Percentiles rank a stretch among this genome's conserved stretches.
These are phyloP conservation scores for Skeletonema tropicum DNA, from an alignment of 108 stramenopile species.

Conservation along the genomic window DNA sequence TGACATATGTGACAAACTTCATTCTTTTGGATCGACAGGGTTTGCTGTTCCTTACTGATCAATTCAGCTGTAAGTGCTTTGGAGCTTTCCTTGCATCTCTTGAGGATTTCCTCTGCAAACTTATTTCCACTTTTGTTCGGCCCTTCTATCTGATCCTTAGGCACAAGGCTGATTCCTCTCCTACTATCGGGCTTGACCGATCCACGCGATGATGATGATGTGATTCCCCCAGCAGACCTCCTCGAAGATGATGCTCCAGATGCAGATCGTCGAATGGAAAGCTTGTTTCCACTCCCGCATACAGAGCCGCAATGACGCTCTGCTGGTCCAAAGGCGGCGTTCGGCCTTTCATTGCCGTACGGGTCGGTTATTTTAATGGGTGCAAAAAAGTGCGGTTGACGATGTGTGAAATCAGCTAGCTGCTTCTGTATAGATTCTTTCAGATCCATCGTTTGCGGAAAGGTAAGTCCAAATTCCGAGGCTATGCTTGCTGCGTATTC, in stretches of 20 bases:
- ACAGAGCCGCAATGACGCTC: conserved; percentile 1
- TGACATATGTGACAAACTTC: conserved; percentile 75
- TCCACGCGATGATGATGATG: neutral
- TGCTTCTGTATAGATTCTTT: conserved; percentile 64
- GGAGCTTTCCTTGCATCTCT: conserved; percentile 33
- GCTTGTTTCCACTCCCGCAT: conserved; percentile 12
- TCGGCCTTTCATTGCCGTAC: conserved; percentile 45
- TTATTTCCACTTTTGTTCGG: conserved; percentile 16
- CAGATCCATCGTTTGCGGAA: conserved; percentile 68
- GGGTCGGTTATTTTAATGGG: conserved; percentile 55
- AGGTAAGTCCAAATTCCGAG: conserved; percentile 67
- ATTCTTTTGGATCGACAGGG: conserved; percentile 22
- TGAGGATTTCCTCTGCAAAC: conserved; percentile 35
- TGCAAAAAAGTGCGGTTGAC: conserved; percentile 32
- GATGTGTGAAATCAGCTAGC: conserved; percentile 49
- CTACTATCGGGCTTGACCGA: conserved; percentile 24
- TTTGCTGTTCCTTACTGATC: conserved; percentile 12
- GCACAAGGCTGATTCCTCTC: conserved; percentile 16
- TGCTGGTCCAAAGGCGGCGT: conserved; percentile 25
- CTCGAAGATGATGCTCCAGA: conserved; percentile 3
- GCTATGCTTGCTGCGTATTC: conserved; percentile 61
- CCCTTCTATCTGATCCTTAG: conserved; percentile 23
- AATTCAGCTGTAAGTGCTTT: conserved; percentile 5
- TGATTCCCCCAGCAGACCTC: neutral
- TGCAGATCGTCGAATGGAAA: neutral